These are phyloP conservation scores for Boletellus sp. DNA, from an alignment of 1,284 basidiomycete genomes.

Conservation along the genomic window DNA sequence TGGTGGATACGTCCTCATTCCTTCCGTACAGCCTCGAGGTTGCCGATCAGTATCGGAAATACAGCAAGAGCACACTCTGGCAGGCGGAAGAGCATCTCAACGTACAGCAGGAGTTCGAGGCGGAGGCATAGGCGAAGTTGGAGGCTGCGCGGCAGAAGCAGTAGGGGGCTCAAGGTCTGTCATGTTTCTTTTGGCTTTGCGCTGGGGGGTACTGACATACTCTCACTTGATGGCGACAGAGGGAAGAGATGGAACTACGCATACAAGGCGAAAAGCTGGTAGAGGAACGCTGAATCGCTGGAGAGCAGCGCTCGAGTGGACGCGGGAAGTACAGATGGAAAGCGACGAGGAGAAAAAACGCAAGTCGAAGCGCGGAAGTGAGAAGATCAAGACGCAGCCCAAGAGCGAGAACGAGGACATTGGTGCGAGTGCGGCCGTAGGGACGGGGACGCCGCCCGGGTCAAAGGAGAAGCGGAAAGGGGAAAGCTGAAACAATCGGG, in stretches of 20 bases:
- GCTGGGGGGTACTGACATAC: too few relatives aligned
- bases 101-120: conserved; percentile 73
- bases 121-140: conserved; percentile 67
- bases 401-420: conserved; percentile 55
- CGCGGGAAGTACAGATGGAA: conserved; percentile 59
- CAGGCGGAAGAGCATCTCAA: conserved; percentile 76
- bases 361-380: conserved; percentile 53
- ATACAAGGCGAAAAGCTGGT: conserved; percentile 71
- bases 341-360: conserved; percentile 75
- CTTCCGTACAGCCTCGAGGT: conserved; percentile 86
- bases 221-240: too few relatives aligned
- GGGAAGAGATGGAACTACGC: too few relatives aligned
- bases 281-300: conserved; percentile 67
- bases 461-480: conserved; percentile 45
- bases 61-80: conserved; percentile 80
- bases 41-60: conserved; percentile 83
- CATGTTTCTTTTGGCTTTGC: not conserved
- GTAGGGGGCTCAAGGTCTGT: conserved; percentile 58
- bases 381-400: conserved; percentile 52
- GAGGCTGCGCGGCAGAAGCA: conserved; percentile 69
- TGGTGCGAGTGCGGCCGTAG: conserved; percentile 19
- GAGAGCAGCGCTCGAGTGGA: conserved; percentile 80
- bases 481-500: conserved; percentile 42
- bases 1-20: conserved; percentile 62
- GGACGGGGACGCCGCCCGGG: conserved; percentile 33